Base-by-base conservation (phyloP, 2,329 filamentous ascomycete genomes). In the Zelopaecilomyces penicillatus region DNA sequence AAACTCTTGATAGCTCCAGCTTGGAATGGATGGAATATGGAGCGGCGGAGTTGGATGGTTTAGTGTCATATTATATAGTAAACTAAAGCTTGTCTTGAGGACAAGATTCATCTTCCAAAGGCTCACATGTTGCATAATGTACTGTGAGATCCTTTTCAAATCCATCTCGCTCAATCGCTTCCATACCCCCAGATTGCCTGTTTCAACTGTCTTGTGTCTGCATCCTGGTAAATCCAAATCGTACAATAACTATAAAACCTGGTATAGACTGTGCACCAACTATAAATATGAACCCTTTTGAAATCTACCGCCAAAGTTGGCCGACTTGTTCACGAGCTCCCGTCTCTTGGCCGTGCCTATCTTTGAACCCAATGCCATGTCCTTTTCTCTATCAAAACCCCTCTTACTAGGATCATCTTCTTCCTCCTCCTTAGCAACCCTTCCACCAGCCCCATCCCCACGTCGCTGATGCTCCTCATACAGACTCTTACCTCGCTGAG, bases 321-420 rank as follows among this genome's bases (percentile, higher is more conserved):
- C 78, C 4, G 88, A 85, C 59, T 85, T 84, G 52, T 78, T 84
- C 48, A 96, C 63, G 69, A 97, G 70, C 54, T 96, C 85, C 55
- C 79, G 79, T 54, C 83, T 79, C 68, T 95, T 82, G 32, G 82
- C 74, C 52, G 81, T 71, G 28, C 81, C 84, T 43, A 96, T 80
- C 56, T 78, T 80, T 12, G 80, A 78, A 6, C 83, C 83, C 3
- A 87, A 68, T 34, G 80, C 84, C 80, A 97, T 95, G 63, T 97
- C 93, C 69, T 96, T 97, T 63, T 96, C 87, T 50, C 82, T 76
- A 66, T 96, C 88, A 65, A 97, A 97, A 0, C 80, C 84, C 49
- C 91, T 75, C 65, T 85, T 84, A 63, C 88, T 95, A 1, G 93
- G 91, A 60, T 97, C 90, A 65, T 96, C 91, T 26, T 93, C 87